Evolutionary conservation across 129 eudicot genomes (phyloP).

Genomic region (Helianthus tuberosus): DNA sequence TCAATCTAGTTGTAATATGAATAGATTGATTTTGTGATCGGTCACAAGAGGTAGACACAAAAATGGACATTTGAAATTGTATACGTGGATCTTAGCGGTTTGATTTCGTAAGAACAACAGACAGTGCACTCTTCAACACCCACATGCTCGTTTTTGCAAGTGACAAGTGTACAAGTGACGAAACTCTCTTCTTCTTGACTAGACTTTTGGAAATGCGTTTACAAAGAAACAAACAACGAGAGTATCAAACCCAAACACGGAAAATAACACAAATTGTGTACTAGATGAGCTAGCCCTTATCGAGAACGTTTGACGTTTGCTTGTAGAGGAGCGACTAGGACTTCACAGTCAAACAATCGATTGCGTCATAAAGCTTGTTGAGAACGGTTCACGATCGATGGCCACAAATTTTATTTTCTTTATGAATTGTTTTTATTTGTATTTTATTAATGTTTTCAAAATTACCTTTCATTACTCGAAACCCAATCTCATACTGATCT

Average conservation of each 20-base stretch:
- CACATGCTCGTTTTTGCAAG: conserved; percentile 18
- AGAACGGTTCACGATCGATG: background rate
- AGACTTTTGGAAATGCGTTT: conserved; percentile 20
- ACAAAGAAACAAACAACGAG: background rate
- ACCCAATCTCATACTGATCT: too few species aligned
- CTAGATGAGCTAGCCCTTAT: conserved; percentile 19
- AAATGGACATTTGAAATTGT: background rate
- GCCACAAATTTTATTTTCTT: background rate
- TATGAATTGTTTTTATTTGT: background rate
- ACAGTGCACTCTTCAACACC: background rate
- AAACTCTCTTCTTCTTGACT: conserved; percentile 1
- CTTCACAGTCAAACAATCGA: conserved; percentile 17
- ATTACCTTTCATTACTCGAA: too few species aligned
- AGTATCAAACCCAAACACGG: conserved; percentile 16
- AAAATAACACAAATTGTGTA: background rate
- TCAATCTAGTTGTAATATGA: conserved; percentile 6
- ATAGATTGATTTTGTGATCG: conserved; percentile 3
- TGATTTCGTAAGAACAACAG: conserved; percentile 2
- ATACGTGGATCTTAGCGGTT: conserved; percentile 27
- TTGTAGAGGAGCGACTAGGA: conserved; percentile 22
- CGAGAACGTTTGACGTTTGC: background rate
- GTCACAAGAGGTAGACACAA: background rate
- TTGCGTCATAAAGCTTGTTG: conserved; percentile 16
- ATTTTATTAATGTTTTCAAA: too few species aligned
- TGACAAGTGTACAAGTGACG: conserved; percentile 30